Evolutionary conservation across 345 rosid genomes (phyloP).

Genomic region (Clausena lansium): DNA sequence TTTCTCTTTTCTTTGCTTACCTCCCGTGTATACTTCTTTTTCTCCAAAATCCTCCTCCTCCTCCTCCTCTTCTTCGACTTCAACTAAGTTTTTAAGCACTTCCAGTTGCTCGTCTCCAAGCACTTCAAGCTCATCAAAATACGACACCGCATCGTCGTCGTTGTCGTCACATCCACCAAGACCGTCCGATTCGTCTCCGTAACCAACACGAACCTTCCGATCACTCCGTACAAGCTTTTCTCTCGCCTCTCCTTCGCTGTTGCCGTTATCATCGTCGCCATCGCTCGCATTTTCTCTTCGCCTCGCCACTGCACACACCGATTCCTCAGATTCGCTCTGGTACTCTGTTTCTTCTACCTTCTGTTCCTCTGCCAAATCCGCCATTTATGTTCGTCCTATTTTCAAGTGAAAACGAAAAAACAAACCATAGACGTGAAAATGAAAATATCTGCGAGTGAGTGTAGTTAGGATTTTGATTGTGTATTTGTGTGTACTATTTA

Average conservation of each 20-base stretch:
- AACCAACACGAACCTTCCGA: constrained; percentile 2
- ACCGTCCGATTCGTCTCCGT: constrained; percentile 16
- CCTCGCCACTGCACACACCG: not conserved
- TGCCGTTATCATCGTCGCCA: not conserved
- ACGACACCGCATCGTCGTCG: not conserved
- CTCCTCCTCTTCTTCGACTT: not conserved
- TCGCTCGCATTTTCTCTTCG: constrained; percentile 17
- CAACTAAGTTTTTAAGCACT: not conserved
- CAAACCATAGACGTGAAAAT: not conserved
- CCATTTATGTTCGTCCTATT: not conserved
- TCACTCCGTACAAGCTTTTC: not conserved
- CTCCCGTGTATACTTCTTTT: not conserved
- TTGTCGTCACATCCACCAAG: constrained; percentile 12
- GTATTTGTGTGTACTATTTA: not conserved
- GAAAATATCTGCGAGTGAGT: not conserved
- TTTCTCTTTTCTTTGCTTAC: not conserved
- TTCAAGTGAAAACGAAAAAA: not conserved
- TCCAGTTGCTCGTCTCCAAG: not conserved
- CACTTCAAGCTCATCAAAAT: not conserved
- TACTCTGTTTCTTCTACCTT: not conserved
- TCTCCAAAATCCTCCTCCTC: not conserved
- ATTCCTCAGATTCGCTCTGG: constrained; percentile 9
- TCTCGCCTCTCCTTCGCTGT: constrained; percentile 7
- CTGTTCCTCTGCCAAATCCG: not conserved
- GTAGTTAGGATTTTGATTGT: constrained; percentile 3